phyloP scores from a whole-genome alignment of 139 green algal genomes.

The Penium margaritaceum region DNA sequence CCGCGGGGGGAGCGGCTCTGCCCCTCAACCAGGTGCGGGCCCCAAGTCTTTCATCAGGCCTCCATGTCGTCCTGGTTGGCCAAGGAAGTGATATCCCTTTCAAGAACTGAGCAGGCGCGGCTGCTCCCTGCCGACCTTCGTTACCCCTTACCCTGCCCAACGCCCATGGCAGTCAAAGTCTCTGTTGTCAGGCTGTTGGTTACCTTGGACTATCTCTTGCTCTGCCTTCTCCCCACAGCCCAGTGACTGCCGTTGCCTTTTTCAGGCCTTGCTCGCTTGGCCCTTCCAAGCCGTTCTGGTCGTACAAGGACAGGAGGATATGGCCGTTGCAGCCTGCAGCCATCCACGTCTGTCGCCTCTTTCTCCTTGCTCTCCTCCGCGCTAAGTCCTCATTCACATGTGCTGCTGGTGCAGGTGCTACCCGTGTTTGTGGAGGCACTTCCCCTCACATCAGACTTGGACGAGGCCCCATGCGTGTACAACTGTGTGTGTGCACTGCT shows the following conservation, averaged over 20 bases:
- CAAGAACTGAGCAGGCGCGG: no score
- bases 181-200: no score
- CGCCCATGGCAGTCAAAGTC: no score
- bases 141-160: no score
- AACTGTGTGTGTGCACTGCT: constrained; percentile 30
- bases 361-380: not conserved
- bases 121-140: no score
- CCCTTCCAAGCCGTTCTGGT: not conserved
- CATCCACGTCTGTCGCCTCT: no score
- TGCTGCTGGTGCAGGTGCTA: constrained; percentile 60
- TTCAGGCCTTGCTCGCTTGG: not conserved
- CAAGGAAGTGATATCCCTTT: not conserved
- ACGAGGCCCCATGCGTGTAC: constrained; percentile 38
- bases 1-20: constrained; percentile 27
- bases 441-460: constrained; percentile 45
- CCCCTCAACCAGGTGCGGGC: constrained; percentile 41
- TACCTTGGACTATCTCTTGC: constrained; percentile 4
- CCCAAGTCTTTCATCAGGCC: no score
- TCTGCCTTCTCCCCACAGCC: not conserved
- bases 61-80: not conserved
- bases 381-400: constrained; percentile 20
- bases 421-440: constrained; percentile 56
- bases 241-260: not conserved
- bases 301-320: no score
- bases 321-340: no score